phyloP scores from a whole-genome alignment of 2,329 filamentous ascomycete genomes.

The Chaetomiaceae sp. region DNA sequence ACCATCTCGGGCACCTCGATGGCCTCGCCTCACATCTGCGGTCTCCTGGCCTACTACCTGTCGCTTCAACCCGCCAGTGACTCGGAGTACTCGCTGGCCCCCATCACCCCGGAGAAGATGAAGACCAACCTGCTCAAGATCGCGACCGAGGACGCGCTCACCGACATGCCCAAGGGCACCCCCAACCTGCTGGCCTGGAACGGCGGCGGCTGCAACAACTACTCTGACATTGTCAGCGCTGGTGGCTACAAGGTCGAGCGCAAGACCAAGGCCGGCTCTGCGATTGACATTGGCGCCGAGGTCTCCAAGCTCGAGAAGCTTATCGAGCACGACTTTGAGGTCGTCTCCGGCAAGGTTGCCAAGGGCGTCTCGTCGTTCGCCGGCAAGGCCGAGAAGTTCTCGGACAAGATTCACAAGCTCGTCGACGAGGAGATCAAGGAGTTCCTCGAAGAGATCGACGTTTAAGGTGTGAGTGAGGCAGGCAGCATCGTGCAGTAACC shows the following conservation, averaged over 20 bases:
- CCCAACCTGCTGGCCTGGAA: conserved; percentile 98
- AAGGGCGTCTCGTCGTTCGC: conserved; percentile 47
- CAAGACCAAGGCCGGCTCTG: conserved; percentile 36
- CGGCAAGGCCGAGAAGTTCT: conserved; percentile 54
- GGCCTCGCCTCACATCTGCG: conserved; percentile 94
- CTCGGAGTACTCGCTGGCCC: conserved; percentile 83
- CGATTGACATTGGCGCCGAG: conserved; percentile 34
- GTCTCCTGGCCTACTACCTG: conserved; percentile 95
- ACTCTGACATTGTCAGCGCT: conserved; percentile 68
- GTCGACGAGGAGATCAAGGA: conserved; percentile 54
- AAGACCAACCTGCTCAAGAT: conserved; percentile 83
- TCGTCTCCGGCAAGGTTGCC: conserved; percentile 51
- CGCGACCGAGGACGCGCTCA: conserved; percentile 70
- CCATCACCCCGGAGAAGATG: conserved; percentile 87
- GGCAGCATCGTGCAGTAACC: conserved; percentile 11
- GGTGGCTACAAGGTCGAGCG: conserved; percentile 61
- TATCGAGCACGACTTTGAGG: conserved; percentile 55
- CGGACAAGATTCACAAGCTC: conserved; percentile 56
- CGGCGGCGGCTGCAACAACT: conserved; percentile 92
- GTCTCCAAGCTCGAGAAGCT: conserved; percentile 57
- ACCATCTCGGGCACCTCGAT: conserved; percentile 99
- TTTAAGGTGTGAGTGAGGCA: conserved; percentile 26
- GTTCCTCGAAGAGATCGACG: conserved; percentile 48
- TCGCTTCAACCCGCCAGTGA: conserved; percentile 87
- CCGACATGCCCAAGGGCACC: conserved; percentile 78